Evolutionary conservation across 73 alveolate species (phyloP).

Genomic region (Tetrahymena borealis): DNA sequence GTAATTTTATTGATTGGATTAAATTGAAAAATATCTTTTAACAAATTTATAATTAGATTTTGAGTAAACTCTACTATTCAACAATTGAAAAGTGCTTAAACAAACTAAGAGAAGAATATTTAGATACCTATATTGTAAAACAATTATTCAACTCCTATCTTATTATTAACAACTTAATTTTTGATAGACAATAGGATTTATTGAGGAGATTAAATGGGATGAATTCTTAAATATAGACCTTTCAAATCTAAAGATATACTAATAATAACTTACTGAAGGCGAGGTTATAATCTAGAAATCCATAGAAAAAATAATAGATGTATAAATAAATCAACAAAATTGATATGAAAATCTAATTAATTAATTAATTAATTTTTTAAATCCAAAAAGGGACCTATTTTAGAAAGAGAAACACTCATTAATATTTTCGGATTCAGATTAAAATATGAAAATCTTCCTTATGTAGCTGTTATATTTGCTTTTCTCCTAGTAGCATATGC

Average conservation of each 20-base stretch:
- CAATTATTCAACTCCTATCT: background rate
- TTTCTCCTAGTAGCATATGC: background rate
- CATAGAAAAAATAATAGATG: background rate
- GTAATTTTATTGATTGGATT: background rate
- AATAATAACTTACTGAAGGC: background rate
- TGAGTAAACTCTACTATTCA: background rate
- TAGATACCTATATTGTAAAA: background rate
- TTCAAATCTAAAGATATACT: background rate
- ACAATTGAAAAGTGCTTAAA: background rate
- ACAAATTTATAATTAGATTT: background rate
- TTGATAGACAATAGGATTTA: background rate
- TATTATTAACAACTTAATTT: background rate
- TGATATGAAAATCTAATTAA: too few species aligned
- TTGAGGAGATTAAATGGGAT: background rate
- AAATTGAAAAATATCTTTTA: background rate
- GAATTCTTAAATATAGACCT: background rate
- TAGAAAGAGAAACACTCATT: background rate
- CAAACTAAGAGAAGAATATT: background rate
- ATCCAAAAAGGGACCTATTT: background rate
- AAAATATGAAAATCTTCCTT: background rate
- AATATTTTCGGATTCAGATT: background rate
- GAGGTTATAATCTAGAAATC: background rate
- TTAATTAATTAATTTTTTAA: background rate
- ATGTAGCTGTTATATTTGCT: background rate
- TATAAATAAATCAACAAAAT: background rate